These are phyloP conservation scores for Colletotrichum ledebouriae DNA, from an alignment of 2,329 filamentous ascomycete genomes.

Conservation along the genomic window DNA sequence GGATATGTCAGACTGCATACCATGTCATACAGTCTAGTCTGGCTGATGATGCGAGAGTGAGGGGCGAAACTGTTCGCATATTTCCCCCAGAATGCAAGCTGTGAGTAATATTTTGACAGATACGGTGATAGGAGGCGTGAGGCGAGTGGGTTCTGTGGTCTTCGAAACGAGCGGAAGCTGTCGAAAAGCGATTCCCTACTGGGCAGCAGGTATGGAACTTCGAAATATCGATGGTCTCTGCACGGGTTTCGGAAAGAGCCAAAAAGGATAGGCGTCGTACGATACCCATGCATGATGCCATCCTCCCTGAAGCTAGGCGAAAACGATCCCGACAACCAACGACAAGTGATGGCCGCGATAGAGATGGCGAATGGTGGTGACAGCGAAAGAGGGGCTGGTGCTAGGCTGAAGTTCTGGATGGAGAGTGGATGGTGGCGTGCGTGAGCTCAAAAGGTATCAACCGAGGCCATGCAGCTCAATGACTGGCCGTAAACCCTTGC, in stretches of 20 bases:
- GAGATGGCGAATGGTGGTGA: conserved; percentile 5
- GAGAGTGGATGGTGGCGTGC: conserved; percentile 32
- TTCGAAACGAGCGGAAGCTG: neutral
- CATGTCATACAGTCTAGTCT: conserved; percentile 17
- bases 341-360: conserved; percentile 5
- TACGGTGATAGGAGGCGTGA: conserved; percentile 14
- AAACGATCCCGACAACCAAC: conserved; percentile 20
- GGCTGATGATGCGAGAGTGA: neutral
- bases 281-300: conserved; percentile 29
- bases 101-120: conserved; percentile 38
- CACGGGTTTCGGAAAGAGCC: conserved; percentile 24
- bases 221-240: conserved; percentile 33
- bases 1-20: conserved; percentile 8
- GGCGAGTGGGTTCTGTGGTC: conserved; percentile 11
- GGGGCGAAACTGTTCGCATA: conserved; percentile 8
- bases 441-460: conserved; percentile 19
- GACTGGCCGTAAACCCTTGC: conserved; percentile 33
- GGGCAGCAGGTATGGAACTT: conserved; percentile 25
- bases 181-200: conserved; percentile 36
- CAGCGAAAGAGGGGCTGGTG: conserved; percentile 26
- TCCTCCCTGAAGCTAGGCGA: conserved; percentile 19
- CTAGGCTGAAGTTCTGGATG: neutral
- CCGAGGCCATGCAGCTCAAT: conserved; percentile 29
- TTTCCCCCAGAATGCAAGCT: conserved; percentile 35
- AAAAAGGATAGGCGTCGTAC: conserved; percentile 24